A percentile compares a stretch with the other conserved stretches of the same genome.
These are phyloP conservation scores for Lodderomyces metapsilosis DNA, from an alignment of 1,139 yeast genomes.

Conservation along the genomic window DNA sequence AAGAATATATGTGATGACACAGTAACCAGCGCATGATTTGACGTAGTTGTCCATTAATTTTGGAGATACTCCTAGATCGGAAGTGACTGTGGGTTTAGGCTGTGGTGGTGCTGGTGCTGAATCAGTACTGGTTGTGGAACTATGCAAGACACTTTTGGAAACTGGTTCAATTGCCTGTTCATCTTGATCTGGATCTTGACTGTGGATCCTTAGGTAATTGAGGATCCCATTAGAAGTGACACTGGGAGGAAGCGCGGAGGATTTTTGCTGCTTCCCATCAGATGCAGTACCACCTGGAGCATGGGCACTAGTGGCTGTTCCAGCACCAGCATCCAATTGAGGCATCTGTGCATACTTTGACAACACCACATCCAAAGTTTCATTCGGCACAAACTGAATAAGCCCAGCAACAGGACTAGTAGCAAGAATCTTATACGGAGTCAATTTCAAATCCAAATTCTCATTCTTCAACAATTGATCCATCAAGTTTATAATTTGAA, in stretches of 20 bases:
- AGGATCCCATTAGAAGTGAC: conserved; percentile 56
- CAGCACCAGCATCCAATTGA: background rate
- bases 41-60: conserved; percentile 91
- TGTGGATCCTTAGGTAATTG: conserved; percentile 64
- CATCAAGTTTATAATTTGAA: conserved; percentile 89
- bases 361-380: conserved; percentile 80
- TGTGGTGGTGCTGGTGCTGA: conserved; percentile 11
- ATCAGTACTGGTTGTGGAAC: conserved; percentile 6
- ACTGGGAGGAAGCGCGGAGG: background rate
- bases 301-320: conserved; percentile 1
- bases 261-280: background rate
- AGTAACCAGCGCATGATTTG: conserved; percentile 95
- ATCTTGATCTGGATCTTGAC: conserved; percentile 48
- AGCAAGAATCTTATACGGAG: conserved; percentile 89
- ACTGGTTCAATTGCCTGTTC: conserved; percentile 26
- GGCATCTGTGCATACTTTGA: conserved; percentile 52
- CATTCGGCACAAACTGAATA: conserved; percentile 89
- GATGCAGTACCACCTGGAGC: conserved; percentile 4
- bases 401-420: conserved; percentile 91
- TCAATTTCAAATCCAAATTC: conserved; percentile 80
- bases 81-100: conserved; percentile 34
- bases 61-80: conserved; percentile 71
- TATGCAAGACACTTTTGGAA: conserved; percentile 28
- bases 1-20: conserved; percentile 89
- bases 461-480: conserved; percentile 86